Evolutionary conservation across 139 green algal species (phyloP), one percentile per base, ranked within the genome.

Genomic region (Desmodesmus armatus): DNA sequence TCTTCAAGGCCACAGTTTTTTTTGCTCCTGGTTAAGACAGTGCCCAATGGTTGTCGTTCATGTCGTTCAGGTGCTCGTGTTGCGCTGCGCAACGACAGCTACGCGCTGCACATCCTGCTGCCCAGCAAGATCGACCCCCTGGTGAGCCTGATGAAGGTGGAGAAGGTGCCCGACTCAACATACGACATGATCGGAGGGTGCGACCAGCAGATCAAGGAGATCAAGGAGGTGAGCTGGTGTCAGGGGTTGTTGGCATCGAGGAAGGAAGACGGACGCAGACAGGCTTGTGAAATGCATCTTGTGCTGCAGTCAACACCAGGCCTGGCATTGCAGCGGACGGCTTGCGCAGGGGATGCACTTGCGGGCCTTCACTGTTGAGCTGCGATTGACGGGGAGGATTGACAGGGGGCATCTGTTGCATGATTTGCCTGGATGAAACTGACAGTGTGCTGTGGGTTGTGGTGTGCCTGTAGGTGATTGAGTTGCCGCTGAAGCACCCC

Each of bases 161-260:
- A 99, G 91, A 99, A 99, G 94, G 98, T 99, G 73, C 98, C 98
- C 1, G 98, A 99, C 90, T 99, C 96, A 5, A 99, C 98, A 6
- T 99, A 99, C 90, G 98, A 99, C 92, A 99, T 99, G 97, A 98
- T 99, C 81, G 98, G 98, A 25, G 98, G 98, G 0, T 92, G 98
- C 49, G 98, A 99, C 87, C 95, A 99, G 93, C 98, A 99, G 91
- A 99, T 99, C 85, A 99, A 99, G 91, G 97, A 99, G 90, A 99
- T 99, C 91, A 99, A 99, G 89, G 97, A 99, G 93, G 97, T 95
- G 84, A 23, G 88, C 23, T 43, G 5, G 79, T 23, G 33, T 29
- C 29, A 79, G 44, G 15, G 25, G n/a, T 15, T 41, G 41, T 9
- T 82, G 35, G 15, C 80, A 19, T 23, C 6, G n/a, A n/a, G n/a